A percentile compares a stretch with the other conserved stretches of the same genome.
Evolutionary conservation across 1,139 yeast genomes (phyloP).

Genomic region (Debaryomyces sp.): DNA sequence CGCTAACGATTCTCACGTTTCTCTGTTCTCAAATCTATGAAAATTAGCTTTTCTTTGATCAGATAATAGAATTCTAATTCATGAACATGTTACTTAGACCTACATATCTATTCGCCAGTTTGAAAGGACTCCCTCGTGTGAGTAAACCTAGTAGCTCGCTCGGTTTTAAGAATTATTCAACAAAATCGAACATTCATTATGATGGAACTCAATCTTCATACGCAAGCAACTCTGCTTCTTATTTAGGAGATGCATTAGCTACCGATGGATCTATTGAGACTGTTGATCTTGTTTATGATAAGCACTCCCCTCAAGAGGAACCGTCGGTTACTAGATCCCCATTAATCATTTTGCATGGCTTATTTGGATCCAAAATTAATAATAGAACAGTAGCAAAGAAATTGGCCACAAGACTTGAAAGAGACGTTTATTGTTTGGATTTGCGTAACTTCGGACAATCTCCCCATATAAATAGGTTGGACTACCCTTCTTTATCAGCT

Average conservation of each 20-base stretch:
- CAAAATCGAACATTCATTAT: slow-evolving; percentile 3
- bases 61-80: background rate
- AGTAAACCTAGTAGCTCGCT: too few species aligned
- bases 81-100: background rate
- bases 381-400: slow-evolving; percentile 72
- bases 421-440: slow-evolving; percentile 72
- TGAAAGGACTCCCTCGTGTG: background rate
- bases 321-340: slow-evolving; percentile 44
- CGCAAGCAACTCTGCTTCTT: slow-evolving; percentile 9
- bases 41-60: background rate
- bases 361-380: slow-evolving; percentile 82
- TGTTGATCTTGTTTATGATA: slow-evolving; percentile 34
- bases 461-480: slow-evolving; percentile 71
- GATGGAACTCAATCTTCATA: slow-evolving; percentile 8
- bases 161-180: background rate
- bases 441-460: slow-evolving; percentile 92
- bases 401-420: slow-evolving; percentile 41
- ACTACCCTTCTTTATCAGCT: slow-evolving; percentile 79
- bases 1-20: background rate
- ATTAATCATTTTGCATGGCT: slow-evolving; percentile 79
- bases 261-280: slow-evolving; percentile 26
- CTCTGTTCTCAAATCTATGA: background rate
- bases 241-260: slow-evolving; percentile 30
- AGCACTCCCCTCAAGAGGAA: slow-evolving; percentile 26
- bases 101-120: background rate